Evolutionary conservation across 257 asterid species (phyloP), one percentile per base, ranked within the genome.

Genomic region (Cordia subcordata): DNA sequence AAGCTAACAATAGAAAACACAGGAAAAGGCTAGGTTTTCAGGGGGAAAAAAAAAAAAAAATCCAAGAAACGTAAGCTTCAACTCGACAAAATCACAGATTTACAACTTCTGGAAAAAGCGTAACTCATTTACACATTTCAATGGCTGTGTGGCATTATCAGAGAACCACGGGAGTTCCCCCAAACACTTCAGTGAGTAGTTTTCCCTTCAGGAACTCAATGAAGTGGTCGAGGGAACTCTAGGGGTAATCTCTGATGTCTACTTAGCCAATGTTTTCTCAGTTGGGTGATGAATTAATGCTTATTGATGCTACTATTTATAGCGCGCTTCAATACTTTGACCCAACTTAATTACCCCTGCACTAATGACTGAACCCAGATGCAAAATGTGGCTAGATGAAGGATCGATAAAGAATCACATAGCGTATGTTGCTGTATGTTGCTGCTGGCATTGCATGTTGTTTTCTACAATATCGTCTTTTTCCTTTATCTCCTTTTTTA

Each of bases 221-320:
- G 83, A 76, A 82, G 83, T 72, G 75, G 1, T 74, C 19, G 62
- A 72, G 77, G 82, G 74, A 75, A 67, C 86, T 80, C 81, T 38
- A 55, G 79, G 70, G 73, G 55, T 66, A 27, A 27, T 27, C 35
- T 47, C 35, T 27, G 35, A 27, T 27, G 35, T 27, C 35, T 27
- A 27, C 4, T 27, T 27, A 27, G 35, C 35, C 35, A 27, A 27
- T 39, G 20, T 32, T 53, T 46, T 27, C 47, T 63, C 37, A 20
- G 55, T 58, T 69, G 39, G 39, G 23, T 63, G 51, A 27, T 27
- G 14, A 49, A 13, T 0, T 45, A 8, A 13, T 18, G 53, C 8
- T 27, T 22, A 45, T 8, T 19, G 11, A 18, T 50, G 49, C 51
- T 62, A 21, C 42, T 54, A 53, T 47, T 53, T 59, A 54, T 51